A percentile compares a stretch with the other conserved stretches of the same genome.
These are phyloP conservation scores for Protomyces macrosporus DNA, from an alignment of 1,139 yeast genomes.

Conservation along the genomic window DNA sequence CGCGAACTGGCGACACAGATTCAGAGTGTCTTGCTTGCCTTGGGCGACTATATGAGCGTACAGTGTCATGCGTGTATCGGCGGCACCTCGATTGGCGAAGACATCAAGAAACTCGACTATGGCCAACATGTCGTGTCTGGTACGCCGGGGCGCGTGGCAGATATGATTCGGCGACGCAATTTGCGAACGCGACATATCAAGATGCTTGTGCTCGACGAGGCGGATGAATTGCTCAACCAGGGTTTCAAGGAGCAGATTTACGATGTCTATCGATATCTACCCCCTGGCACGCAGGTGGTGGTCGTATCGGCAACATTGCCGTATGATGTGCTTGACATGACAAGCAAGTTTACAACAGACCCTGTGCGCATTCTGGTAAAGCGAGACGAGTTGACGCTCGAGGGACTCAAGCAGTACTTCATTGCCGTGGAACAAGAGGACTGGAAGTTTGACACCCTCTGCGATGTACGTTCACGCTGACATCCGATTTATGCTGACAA, in stretches of 20 bases:
- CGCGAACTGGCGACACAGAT: constrained; percentile 98
- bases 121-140: constrained; percentile 98
- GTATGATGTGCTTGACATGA: constrained; percentile 88
- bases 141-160: constrained; percentile 98
- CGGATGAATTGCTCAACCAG: constrained; percentile 95
- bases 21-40: constrained; percentile 89
- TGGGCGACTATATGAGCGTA: constrained; percentile 89
- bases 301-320: constrained; percentile 98
- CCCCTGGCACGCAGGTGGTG: constrained; percentile 93
- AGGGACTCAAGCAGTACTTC: constrained; percentile 96
- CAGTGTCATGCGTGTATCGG: constrained; percentile 98
- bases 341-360: constrained; percentile 94
- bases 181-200: constrained; percentile 84
- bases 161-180: constrained; percentile 92
- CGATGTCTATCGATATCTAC: constrained; percentile 90
- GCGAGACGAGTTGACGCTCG: constrained; percentile 96
- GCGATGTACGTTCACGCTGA: constrained; percentile 48
- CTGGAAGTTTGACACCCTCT: constrained; percentile 90
- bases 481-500: background rate
- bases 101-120: constrained; percentile 81
- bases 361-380: constrained; percentile 96
- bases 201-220: constrained; percentile 98
- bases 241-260: constrained; percentile 98
- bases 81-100: constrained; percentile 90
- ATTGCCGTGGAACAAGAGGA: constrained; percentile 90